Evolutionary conservation across 495 filamentous ascomycete species (phyloP).

Genomic region (Xylaria bambusicola): DNA sequence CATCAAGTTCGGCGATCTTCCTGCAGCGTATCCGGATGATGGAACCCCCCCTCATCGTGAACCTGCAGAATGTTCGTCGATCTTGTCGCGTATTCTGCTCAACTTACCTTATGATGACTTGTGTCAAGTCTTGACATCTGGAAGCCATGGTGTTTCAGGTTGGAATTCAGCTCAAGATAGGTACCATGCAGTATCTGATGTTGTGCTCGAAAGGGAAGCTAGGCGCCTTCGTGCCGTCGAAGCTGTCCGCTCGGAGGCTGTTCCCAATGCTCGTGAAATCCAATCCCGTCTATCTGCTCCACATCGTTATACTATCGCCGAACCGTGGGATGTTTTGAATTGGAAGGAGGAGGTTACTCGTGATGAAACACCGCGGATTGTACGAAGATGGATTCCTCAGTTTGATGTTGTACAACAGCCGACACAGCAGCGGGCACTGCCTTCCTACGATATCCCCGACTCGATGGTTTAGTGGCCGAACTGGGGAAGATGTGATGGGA

Average conservation of each 20-base stretch:
- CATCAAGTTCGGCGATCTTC: constrained; percentile 68
- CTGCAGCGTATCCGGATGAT: constrained; percentile 44
- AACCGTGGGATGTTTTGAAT: constrained; percentile 41
- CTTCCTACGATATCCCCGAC: constrained; percentile 21
- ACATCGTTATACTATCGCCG: constrained; percentile 27
- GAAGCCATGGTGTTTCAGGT: constrained; percentile 44
- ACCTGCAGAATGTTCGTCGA: constrained; percentile 30
- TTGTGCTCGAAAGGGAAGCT: constrained; percentile 63
- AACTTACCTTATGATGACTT: constrained; percentile 64
- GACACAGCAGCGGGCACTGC: constrained; percentile 20
- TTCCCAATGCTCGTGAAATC: constrained; percentile 29
- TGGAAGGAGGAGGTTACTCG: constrained; percentile 45
- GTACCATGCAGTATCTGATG: constrained; percentile 49
- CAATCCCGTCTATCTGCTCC: constrained; percentile 30
- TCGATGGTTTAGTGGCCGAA: constrained; percentile 36
- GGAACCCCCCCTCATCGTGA: constrained; percentile 31
- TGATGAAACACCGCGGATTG: constrained; percentile 31
- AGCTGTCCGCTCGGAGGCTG: constrained; percentile 29
- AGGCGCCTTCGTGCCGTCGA: constrained; percentile 43
- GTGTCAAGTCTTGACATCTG: constrained; percentile 57
- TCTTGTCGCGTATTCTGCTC: constrained; percentile 62
- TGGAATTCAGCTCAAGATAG: constrained; percentile 45
- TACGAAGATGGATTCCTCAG: constrained; percentile 38
- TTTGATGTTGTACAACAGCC: constrained; percentile 22
- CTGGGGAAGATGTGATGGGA: constrained; percentile 10